Evolutionary conservation across 352 stramenopile genomes (phyloP), one percentile per base, ranked within the genome.

Genomic region (Pythium monospermum): DNA sequence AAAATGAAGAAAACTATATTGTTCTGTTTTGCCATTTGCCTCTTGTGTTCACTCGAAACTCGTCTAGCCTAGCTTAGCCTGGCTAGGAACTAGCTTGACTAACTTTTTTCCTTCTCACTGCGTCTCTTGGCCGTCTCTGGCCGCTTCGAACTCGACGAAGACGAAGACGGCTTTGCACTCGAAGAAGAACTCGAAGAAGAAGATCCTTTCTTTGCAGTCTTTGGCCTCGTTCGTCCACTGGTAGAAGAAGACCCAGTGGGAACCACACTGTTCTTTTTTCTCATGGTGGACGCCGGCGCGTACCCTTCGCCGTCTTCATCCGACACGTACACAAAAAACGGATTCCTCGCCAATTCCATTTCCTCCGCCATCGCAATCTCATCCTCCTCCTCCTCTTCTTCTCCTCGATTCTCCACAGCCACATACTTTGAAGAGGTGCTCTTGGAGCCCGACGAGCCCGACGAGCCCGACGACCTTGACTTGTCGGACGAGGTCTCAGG

Each of bases 301-400:
- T 90, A 91, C 12, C 82, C 82, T 37, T 91, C 78, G 6, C 76
- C 74, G 55, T 92, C 78, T 1, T 88, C 83, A 49, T 93, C 82
- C 4, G 75, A 85, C 22, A 89, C 75, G 62, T 93, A 93, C 44
- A 91, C 69, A 38, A 93, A 87, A 53, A 89, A 93, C 21, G 79
- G 79, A 49, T 92, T 89, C 6, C 76, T 68, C 32, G 71, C 63
- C 10, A 87, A 60, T 54, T 91, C 77, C 27, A 89, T 64, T 42
- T 89, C 80, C 23, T 87, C 77, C 0, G 73, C 73, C 18, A 71
- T 63, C 13, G 73, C 63, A 46, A 89, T 82, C 57, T 89, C 74
- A 31, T 85, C 78, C 25, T 87, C 81, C 21, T 87, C 76, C 1
- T 67, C 7, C 13, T 19, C 38, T 21, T 19, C 48, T 12, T 66